Evolutionary conservation across 2,329 filamentous ascomycete species (phyloP).

Genomic region (Fusarium albosuccineum): DNA sequence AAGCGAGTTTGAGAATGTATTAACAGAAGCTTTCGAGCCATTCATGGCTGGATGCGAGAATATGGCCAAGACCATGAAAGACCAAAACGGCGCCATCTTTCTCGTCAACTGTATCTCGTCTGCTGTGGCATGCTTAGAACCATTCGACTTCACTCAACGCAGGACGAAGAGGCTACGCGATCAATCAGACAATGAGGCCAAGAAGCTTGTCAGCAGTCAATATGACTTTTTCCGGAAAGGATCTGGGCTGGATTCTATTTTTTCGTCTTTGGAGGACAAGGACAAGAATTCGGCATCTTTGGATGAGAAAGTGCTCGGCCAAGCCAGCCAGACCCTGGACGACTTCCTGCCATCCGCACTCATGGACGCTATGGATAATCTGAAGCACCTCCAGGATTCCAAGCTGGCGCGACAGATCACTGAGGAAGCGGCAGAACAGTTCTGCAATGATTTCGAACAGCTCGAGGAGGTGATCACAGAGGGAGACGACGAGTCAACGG

Average conservation of each 20-base stretch:
- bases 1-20: slow-evolving; percentile 79
- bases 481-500: slow-evolving; percentile 55
- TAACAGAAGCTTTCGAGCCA: slow-evolving; percentile 86
- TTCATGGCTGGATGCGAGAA: slow-evolving; percentile 83
- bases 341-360: slow-evolving; percentile 92
- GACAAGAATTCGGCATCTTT: slow-evolving; percentile 57
- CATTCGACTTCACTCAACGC: slow-evolving; percentile 73
- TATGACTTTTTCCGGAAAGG: slow-evolving; percentile 77
- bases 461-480: slow-evolving; percentile 64
- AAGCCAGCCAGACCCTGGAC: slow-evolving; percentile 82
- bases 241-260: slow-evolving; percentile 78
- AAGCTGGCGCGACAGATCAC: slow-evolving; percentile 80
- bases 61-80: slow-evolving; percentile 71
- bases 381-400: slow-evolving; percentile 80
- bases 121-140: slow-evolving; percentile 66
- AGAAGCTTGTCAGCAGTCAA: slow-evolving; percentile 75
- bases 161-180: slow-evolving; percentile 69
- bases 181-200: slow-evolving; percentile 66
- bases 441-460: slow-evolving; percentile 85
- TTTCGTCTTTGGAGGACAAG: slow-evolving; percentile 65
- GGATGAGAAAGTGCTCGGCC: slow-evolving; percentile 66
- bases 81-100: slow-evolving; percentile 76
- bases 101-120: slow-evolving; percentile 77
- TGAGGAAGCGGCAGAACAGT: slow-evolving; percentile 83
- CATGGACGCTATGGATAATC: slow-evolving; percentile 88